phyloP scores from a whole-genome alignment of 768 basidiomycete genomes.

The Amylocystis lapponica region DNA sequence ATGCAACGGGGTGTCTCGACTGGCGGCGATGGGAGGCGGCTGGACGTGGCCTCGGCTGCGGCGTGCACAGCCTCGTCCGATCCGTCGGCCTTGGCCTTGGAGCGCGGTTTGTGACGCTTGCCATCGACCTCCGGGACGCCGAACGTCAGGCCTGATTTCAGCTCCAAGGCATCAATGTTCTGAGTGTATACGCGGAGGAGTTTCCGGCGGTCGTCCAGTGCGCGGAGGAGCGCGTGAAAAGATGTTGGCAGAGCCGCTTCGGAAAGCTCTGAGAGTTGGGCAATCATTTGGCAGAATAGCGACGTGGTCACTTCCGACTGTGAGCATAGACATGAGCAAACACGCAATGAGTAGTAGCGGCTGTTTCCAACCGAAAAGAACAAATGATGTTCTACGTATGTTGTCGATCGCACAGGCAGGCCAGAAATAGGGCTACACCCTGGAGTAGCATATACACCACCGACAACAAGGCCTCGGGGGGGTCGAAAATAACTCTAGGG shows the following conservation, averaged over 20 bases:
- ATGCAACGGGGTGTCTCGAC: constrained; percentile 73
- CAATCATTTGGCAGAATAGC: constrained; percentile 87
- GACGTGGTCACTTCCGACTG: constrained; percentile 73
- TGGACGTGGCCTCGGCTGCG: constrained; percentile 13
- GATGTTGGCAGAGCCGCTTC: constrained; percentile 69
- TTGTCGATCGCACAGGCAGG: too few species aligned
- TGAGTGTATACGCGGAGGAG: constrained; percentile 89
- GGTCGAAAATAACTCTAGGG: too few species aligned
- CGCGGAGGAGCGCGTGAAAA: constrained; percentile 72
- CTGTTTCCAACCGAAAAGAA: too few species aligned
- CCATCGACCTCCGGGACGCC: constrained; percentile 71
- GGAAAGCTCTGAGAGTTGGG: constrained; percentile 69
- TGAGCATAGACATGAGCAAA: constrained; percentile 4
- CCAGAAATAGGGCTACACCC: too few species aligned
- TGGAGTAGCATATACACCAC: too few species aligned
- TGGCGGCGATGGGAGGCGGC: constrained; percentile 45
- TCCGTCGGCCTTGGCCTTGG: constrained; percentile 29
- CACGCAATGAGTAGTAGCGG: too few species aligned
- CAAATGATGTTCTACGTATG: too few species aligned
- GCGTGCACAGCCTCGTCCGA: constrained; percentile 5
- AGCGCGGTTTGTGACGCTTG: constrained; percentile 47
- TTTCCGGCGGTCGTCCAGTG: constrained; percentile 68
- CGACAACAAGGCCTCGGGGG: too few species aligned
- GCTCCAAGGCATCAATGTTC: constrained; percentile 88
- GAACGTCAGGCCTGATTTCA: constrained; percentile 79